Conservation (phyloP, 306 rosid genomes). For the Gleditsia sinensis region DNA sequence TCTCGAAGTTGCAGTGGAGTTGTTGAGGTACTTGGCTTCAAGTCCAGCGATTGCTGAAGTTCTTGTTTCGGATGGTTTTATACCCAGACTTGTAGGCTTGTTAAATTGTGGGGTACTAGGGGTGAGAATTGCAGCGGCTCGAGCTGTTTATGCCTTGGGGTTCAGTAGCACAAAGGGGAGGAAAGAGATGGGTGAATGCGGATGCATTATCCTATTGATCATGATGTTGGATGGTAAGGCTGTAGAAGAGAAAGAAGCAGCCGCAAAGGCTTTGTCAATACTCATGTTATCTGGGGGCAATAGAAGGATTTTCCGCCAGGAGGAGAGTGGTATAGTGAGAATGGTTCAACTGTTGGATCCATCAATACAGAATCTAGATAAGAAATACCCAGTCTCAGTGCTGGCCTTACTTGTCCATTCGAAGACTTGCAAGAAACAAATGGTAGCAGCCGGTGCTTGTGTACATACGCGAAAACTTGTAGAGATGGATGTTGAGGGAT, state of each 20-base stretch:
- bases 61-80: conserved; percentile 51
- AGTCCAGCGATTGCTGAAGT: conserved; percentile 45
- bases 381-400: conserved; percentile 76
- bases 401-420: conserved; percentile 63
- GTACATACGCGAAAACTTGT: conserved; percentile 67
- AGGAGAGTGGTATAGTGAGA: conserved; percentile 55
- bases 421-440: conserved; percentile 72
- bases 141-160: conserved; percentile 56
- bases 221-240: conserved; percentile 73
- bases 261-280: conserved; percentile 56
- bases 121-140: conserved; percentile 57
- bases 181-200: conserved; percentile 64
- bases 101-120: conserved; percentile 58
- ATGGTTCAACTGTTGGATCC: conserved; percentile 80
- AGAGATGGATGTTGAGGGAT: conserved; percentile 75
- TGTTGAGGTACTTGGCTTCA: conserved; percentile 55
- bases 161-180: conserved; percentile 49
- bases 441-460: conserved; percentile 78
- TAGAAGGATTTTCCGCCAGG: conserved; percentile 51
- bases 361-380: conserved; percentile 63
- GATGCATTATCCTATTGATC: conserved; percentile 56
- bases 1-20: conserved; percentile 59
- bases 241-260: conserved; percentile 64
- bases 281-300: conserved; percentile 41
- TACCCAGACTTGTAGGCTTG: conserved; percentile 42